Conservation (phyloP, 1,284 basidiomycete species). For the Phaffia rhodozyma region DNA sequence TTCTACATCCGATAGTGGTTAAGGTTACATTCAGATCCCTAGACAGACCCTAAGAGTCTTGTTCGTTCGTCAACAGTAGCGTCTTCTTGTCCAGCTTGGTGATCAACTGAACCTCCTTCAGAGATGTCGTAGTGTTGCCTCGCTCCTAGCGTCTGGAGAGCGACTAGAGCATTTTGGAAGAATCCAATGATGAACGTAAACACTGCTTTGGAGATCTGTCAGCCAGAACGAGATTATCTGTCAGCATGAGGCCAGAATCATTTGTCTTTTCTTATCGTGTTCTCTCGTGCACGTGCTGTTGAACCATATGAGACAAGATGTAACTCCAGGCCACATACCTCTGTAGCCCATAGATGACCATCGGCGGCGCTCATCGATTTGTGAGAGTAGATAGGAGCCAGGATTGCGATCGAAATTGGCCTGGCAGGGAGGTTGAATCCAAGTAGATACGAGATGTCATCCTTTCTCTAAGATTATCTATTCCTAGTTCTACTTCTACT, state of each 20-base stretch:
- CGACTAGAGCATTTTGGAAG: constrained; percentile 16
- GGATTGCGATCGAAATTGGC: constrained; percentile 17
- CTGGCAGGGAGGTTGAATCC: neutral
- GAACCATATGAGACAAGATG: no score
- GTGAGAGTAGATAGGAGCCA: constrained; percentile 17
- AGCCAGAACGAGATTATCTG: neutral
- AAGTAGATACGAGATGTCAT: no score
- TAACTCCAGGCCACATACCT: neutral
- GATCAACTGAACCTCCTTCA: constrained; percentile 23
- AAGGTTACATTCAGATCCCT: no score
- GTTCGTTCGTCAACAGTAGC: no score
- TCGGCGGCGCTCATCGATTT: neutral
- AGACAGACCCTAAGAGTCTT: no score
- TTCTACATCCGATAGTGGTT: no score
- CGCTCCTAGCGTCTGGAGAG: constrained; percentile 13
- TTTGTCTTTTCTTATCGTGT: no score
- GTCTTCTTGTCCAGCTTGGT: neutral
- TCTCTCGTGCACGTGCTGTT: no score
- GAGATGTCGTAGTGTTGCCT: no score
- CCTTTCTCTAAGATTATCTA: no score
- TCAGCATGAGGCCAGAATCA: no score
- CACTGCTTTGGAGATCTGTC: constrained; percentile 12
- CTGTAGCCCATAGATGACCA: neutral
- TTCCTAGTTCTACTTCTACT: no score
- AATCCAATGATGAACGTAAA: constrained; percentile 17